phyloP scores from a whole-genome alignment of 2,329 filamentous ascomycete genomes.

The Onygena corvina region DNA sequence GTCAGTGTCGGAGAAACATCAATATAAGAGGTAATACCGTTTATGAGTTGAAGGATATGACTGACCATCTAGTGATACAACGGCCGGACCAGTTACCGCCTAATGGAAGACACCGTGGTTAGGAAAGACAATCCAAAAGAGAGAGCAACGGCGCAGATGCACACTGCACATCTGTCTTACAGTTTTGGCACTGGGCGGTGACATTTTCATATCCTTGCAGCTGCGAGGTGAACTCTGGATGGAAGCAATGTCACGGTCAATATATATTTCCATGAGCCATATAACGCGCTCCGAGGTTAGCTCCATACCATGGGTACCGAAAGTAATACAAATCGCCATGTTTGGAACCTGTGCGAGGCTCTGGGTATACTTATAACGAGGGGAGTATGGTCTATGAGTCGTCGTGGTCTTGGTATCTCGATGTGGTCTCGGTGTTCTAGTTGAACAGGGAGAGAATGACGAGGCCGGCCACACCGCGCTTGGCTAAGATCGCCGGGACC shows the following conservation, averaged over 20 bases:
- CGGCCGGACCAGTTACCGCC: constrained; percentile 28
- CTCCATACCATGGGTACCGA: constrained; percentile 20
- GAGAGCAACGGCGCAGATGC: neutral
- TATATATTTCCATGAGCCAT: neutral
- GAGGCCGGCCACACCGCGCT: neutral
- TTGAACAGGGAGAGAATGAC: neutral
- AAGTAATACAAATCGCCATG: constrained; percentile 23
- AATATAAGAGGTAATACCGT: neutral
- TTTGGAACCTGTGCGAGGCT: neutral
- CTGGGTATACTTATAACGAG: neutral
- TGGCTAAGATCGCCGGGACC: neutral
- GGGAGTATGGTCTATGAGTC: too few species aligned
- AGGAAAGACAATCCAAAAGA: neutral
- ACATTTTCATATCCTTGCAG: constrained; percentile 27
- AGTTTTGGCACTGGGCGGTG: constrained; percentile 29
- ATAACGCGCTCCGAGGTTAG: neutral
- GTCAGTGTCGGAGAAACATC: neutral
- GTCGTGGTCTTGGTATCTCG: neutral
- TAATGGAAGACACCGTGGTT: constrained; percentile 4
- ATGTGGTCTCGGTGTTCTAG: neutral
- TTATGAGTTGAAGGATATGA: neutral
- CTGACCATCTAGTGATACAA: constrained; percentile 25
- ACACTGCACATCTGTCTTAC: constrained; percentile 12
- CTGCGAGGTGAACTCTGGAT: constrained; percentile 24
- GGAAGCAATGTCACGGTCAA: neutral